phyloP scores from a whole-genome alignment of 306 rosid genomes.

The Cicer arietinum region DNA sequence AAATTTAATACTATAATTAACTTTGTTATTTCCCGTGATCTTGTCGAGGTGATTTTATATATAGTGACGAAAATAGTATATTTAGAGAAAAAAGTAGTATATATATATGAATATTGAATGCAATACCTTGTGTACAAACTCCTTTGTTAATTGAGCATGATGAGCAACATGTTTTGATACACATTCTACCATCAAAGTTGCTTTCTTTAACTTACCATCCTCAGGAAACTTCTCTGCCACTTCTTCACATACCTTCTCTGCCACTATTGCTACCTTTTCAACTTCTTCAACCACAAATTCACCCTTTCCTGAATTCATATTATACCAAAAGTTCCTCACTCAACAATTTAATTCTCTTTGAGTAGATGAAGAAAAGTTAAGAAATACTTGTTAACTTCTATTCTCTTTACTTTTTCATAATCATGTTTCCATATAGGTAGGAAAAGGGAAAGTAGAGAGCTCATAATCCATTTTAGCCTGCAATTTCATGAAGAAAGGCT shows the following conservation, averaged over 20 bases:
- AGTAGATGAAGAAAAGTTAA: not conserved
- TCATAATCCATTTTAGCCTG: constrained; percentile 55
- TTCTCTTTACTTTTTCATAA: constrained; percentile 36
- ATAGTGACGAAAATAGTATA: too few species aligned
- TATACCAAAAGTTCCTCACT: not conserved
- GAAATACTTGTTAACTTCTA: constrained; percentile 48
- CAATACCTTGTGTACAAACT: constrained; percentile 67
- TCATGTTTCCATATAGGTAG: constrained; percentile 47
- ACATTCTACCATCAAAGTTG: constrained; percentile 50
- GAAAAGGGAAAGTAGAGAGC: constrained; percentile 41
- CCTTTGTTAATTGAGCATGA: constrained; percentile 59
- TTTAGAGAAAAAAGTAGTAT: too few species aligned
- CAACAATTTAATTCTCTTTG: not conserved
- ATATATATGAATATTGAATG: not conserved
- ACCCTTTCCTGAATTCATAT: constrained; percentile 19
- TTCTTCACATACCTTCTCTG: constrained; percentile 59
- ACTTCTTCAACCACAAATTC: constrained; percentile 56
- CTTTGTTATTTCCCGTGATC: too few species aligned
- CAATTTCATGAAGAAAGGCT: constrained; percentile 12
- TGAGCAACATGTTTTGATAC: constrained; percentile 57
- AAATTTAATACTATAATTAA: too few species aligned
- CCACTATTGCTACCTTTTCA: constrained; percentile 53
- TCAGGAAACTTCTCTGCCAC: constrained; percentile 59
- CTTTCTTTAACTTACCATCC: constrained; percentile 52
- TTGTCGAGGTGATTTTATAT: too few species aligned